Conservation (phyloP, 352 stramenopile genomes). For the Phytophthora parvispora region DNA sequence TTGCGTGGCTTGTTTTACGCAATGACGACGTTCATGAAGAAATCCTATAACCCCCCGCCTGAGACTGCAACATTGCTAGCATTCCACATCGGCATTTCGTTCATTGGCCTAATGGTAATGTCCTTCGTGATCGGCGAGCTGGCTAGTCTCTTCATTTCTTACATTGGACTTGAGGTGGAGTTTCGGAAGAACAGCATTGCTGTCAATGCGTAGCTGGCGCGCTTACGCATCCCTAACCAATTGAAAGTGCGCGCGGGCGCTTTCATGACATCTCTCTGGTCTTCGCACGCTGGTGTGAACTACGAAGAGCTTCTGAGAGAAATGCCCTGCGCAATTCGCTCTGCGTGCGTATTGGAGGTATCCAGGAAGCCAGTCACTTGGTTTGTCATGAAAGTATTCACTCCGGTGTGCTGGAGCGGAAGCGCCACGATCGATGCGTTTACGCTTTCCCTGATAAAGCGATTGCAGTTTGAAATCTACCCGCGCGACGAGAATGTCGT, state of each 20-base stretch:
- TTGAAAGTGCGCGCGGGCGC: slow-evolving; percentile 40
- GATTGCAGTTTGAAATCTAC: slow-evolving; percentile 63
- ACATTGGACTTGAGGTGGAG: slow-evolving; percentile 59
- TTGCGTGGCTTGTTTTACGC: slow-evolving; percentile 57
- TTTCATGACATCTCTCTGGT: slow-evolving; percentile 64
- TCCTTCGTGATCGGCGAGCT: slow-evolving; percentile 59
- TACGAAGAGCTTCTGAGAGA: slow-evolving; percentile 23
- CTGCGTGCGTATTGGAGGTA: slow-evolving; percentile 43
- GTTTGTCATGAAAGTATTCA: slow-evolving; percentile 48
- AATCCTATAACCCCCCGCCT: slow-evolving; percentile 46
- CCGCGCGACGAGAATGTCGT: slow-evolving; percentile 61
- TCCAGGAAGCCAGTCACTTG: slow-evolving; percentile 36
- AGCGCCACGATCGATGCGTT: slow-evolving; percentile 26
- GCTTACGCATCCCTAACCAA: slow-evolving; percentile 32
- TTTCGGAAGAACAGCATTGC: slow-evolving; percentile 68
- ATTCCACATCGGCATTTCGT: slow-evolving; percentile 51
- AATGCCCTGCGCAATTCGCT: neutral
- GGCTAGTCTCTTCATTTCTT: slow-evolving; percentile 58
- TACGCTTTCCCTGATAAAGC: slow-evolving; percentile 32
- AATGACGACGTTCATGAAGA: slow-evolving; percentile 52
- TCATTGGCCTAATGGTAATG: slow-evolving; percentile 56
- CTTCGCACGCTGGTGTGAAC: slow-evolving; percentile 58
- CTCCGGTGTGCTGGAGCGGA: slow-evolving; percentile 30
- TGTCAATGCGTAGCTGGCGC: slow-evolving; percentile 48
- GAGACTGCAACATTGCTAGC: slow-evolving; percentile 32